Base-by-base conservation (phyloP, 1,284 basidiomycete genomes). In the Wolfiporia cocos region DNA sequence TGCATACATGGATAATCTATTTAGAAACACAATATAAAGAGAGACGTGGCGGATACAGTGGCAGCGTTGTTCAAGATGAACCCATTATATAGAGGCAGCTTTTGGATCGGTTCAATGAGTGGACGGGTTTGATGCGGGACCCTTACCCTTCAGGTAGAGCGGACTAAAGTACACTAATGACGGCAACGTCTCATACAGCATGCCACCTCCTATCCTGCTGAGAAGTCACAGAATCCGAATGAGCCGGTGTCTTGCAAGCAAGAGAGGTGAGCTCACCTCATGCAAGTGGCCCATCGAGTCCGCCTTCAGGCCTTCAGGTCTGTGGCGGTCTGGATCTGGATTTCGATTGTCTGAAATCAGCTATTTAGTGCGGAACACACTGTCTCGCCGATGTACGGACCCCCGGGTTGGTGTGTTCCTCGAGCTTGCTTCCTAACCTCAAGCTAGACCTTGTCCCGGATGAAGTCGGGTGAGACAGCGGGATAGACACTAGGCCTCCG, bases 291-390 rank as follows among this genome's bases (percentile, higher is more conserved):
- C 21, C 7, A 21, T 21, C 9, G 34, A 19, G 36, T 28, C 36
- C 36, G n/a, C n/a, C n/a, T n/a, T n/a, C n/a, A n/a, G n/a, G 17
- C 10, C 19, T 38, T 38, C 17, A 28, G 7, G 14, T 39, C 28
- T 10, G 17, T 39, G 14, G 18, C 18, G 20, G 38, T 31, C 29
- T 32, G 38, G 29, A 39, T 32, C 17, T 39, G 9, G 29, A 39
- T 22, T 22, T 39, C 15, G 29, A 39, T 32, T 12, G 6, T n/a
- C 38, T 39, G 36, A 11, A 17, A 19, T 18, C 15, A 36, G 10
- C 9, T 15, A 29, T 36, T 19, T 19, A 23, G 11, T 7, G 5
- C 20, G 18, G 17, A 6, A 9, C 21, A 36, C 9, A 21, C 34
- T 10, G 17, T 7, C 17, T 7, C 32, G 17, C 17, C 9, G 22